These are phyloP conservation scores for Amylocystis lapponica DNA, from an alignment of 768 basidiomycete species.

Conservation along the genomic window DNA sequence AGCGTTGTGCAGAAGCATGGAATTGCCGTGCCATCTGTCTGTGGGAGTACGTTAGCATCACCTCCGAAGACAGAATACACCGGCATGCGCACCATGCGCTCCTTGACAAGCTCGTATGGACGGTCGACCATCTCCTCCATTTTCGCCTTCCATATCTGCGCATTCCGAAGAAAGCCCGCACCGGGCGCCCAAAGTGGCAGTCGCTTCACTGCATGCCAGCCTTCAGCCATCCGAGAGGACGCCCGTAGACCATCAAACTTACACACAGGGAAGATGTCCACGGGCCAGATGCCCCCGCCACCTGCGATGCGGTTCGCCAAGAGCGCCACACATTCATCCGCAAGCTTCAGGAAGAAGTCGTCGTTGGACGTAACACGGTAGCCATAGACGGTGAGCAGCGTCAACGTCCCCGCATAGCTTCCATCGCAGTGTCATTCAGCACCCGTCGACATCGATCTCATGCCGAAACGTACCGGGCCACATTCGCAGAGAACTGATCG, in stretches of 20 bases:
- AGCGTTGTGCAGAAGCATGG: not conserved
- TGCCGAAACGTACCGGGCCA: conserved; percentile 24
- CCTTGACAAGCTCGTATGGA: conserved; percentile 55
- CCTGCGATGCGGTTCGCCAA: conserved; percentile 40
- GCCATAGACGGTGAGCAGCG: conserved; percentile 56
- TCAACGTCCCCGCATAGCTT: conserved; percentile 48
- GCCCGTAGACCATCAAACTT: conserved; percentile 7
- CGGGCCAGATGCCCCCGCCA: conserved; percentile 38
- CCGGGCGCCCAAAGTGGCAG: conserved; percentile 67
- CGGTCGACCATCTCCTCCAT: conserved; percentile 59
- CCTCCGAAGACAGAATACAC: conserved; percentile 28
- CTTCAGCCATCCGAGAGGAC: conserved; percentile 16
- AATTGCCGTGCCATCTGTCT: not conserved
- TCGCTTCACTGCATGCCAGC: conserved; percentile 38
- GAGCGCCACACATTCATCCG: conserved; percentile 35
- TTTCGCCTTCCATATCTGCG: conserved; percentile 53
- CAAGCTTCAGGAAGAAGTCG: conserved; percentile 37
- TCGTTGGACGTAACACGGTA: conserved; percentile 38
- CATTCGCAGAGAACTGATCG: conserved; percentile 27
- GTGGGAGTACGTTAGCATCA: not conserved
- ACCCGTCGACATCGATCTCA: conserved; percentile 26
- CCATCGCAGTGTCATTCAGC: conserved; percentile 13
- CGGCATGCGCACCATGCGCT: conserved; percentile 47
- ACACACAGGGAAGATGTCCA: conserved; percentile 34
- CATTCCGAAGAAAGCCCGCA: conserved; percentile 60